phyloP scores from a whole-genome alignment of 1,284 basidiomycete genomes.

The Phlebopus sp. region DNA sequence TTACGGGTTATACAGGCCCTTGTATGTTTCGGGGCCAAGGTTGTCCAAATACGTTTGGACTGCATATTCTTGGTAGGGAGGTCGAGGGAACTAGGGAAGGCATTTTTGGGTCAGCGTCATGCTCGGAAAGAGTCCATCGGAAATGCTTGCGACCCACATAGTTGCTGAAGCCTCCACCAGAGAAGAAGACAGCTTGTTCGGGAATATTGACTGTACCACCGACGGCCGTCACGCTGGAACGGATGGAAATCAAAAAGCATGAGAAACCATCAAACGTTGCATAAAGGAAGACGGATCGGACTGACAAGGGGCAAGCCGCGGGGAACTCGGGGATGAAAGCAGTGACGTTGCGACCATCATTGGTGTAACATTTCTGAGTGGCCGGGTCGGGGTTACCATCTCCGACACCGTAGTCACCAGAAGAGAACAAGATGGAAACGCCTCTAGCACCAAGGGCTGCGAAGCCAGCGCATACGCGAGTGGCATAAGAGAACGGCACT shows the following conservation, averaged over 20 bases:
- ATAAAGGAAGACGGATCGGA: neutral
- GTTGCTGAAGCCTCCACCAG: conserved; percentile 65
- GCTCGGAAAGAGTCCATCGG: no score
- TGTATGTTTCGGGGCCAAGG: conserved; percentile 44
- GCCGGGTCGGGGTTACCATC: conserved; percentile 49
- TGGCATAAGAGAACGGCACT: conserved; percentile 63
- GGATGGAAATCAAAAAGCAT: neutral
- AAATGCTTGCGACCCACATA: conserved; percentile 22
- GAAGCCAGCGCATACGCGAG: conserved; percentile 60
- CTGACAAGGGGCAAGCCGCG: conserved; percentile 42
- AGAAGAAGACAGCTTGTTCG: conserved; percentile 54
- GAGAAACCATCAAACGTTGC: neutral
- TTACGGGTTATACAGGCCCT: conserved; percentile 54
- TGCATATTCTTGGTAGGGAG: conserved; percentile 49
- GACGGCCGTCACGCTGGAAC: conserved; percentile 53
- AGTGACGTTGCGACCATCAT: conserved; percentile 52
- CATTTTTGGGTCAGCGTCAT: no score
- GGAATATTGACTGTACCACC: conserved; percentile 57
- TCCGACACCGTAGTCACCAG: conserved; percentile 72
- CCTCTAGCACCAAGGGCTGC: conserved; percentile 61
- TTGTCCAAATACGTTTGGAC: conserved; percentile 41
- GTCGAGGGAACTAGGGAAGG: conserved; percentile 30
- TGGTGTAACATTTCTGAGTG: conserved; percentile 54
- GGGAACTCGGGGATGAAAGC: conserved; percentile 62
- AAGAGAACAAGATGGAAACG: conserved; percentile 58